Percentiles rank a stretch among this genome's conserved stretches.
Conservation (phyloP, 2,329 filamentous ascomycete genomes). For the Hymenoscyphus linearis region DNA sequence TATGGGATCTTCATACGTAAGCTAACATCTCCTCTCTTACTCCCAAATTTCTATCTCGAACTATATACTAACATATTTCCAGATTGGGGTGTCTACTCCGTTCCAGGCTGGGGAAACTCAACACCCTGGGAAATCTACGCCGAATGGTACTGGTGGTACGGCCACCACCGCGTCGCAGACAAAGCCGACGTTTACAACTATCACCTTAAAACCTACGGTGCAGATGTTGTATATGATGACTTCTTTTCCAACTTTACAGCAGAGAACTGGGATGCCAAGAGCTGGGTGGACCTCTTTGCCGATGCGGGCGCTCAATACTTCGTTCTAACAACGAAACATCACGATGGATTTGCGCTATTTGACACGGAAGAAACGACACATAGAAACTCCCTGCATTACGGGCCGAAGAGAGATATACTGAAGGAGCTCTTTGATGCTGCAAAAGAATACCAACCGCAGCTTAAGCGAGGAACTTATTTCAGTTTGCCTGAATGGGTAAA, state of each 20-base stretch:
- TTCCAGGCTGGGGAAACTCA: slow-evolving; percentile 46
- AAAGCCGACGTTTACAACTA: slow-evolving; percentile 43
- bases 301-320: slow-evolving; percentile 46
- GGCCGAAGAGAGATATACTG: slow-evolving; percentile 38
- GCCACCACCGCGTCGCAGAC: slow-evolving; percentile 38
- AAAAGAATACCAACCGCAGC: slow-evolving; percentile 35
- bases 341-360: slow-evolving; percentile 44
- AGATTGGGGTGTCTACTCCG: slow-evolving; percentile 53
- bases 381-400: slow-evolving; percentile 38
- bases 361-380: slow-evolving; percentile 36
- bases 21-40: not conserved
- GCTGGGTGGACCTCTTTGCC: slow-evolving; percentile 48
- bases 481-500: slow-evolving; percentile 41
- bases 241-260: slow-evolving; percentile 50
- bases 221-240: slow-evolving; percentile 49
- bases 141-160: slow-evolving; percentile 47
- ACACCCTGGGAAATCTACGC: slow-evolving; percentile 35
- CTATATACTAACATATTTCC: slow-evolving; percentile 29
- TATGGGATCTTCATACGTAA: slow-evolving; percentile 47
- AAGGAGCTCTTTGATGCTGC: slow-evolving; percentile 41
- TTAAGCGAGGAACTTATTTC: slow-evolving; percentile 44
- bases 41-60: not conserved
- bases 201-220: slow-evolving; percentile 45
- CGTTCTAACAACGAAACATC: slow-evolving; percentile 43
- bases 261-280: slow-evolving; percentile 43